These are phyloP conservation scores for Zygosaccharomyces pseudobailii DNA, from an alignment of 1,139 yeast genomes.

Conservation along the genomic window DNA sequence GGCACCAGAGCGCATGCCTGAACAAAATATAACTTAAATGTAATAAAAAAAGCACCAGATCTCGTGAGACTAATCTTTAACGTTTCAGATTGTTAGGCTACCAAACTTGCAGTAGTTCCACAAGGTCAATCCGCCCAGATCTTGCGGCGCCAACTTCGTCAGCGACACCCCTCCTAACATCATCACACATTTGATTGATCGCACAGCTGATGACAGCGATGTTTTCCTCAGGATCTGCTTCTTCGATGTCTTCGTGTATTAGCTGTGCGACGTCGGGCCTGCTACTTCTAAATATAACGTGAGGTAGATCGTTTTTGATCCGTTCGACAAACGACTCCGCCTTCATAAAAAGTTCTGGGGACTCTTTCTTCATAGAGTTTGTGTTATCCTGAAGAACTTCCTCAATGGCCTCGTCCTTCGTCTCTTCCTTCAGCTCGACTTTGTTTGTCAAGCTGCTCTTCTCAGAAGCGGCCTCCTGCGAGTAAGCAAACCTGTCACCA, in stretches of 20 bases:
- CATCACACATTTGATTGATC: conserved; percentile 17
- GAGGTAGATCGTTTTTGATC: conserved; percentile 4
- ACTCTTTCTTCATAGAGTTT: not conserved
- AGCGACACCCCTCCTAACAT: conserved; percentile 13
- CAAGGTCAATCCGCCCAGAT: conserved; percentile 15
- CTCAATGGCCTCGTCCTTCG: not conserved
- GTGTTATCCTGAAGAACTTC: not conserved
- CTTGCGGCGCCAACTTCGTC: conserved; percentile 9
- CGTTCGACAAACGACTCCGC: not conserved
- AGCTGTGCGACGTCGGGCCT: conserved; percentile 7
- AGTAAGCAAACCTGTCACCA: not conserved
- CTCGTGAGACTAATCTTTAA: not conserved
- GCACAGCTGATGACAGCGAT: conserved; percentile 18
- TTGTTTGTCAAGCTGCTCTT: not conserved
- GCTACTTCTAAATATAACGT: conserved; percentile 3
- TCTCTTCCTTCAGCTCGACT: not conserved
- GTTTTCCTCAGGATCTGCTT: conserved; percentile 4
- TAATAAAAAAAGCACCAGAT: too few species aligned
- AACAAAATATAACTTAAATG: too few species aligned
- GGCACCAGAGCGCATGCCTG: too few species aligned
- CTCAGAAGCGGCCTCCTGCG: not conserved
- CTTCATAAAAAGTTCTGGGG: not conserved
- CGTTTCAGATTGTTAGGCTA: not conserved
- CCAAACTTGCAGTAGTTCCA: conserved; percentile 18
- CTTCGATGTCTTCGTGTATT: conserved; percentile 4